Conservation (phyloP, 257 asterid genomes). For the Forsythia viridissima region DNA sequence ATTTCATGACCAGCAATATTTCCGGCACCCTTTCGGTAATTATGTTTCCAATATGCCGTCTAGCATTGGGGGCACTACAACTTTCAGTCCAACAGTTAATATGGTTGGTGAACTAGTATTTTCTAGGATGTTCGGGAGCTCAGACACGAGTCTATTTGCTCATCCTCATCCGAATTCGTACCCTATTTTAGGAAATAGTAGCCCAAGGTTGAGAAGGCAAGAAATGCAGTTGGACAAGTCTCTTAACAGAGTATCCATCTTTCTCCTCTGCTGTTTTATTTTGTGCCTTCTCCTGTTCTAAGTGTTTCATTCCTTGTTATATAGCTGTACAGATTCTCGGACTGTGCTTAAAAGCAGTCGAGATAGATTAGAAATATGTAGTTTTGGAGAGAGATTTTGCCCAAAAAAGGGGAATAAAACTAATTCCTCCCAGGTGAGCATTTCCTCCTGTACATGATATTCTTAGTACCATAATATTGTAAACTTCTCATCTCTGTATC, state of each 20-base stretch:
- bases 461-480: not conserved
- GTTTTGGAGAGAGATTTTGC: slow-evolving; percentile 11
- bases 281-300: slow-evolving; percentile 80
- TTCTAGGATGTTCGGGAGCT: slow-evolving; percentile 64
- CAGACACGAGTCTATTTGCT: slow-evolving; percentile 52
- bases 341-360: slow-evolving; percentile 25
- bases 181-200: slow-evolving; percentile 40
- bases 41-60: slow-evolving; percentile 40
- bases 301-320: slow-evolving; percentile 26
- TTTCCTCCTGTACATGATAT: slow-evolving; percentile 7
- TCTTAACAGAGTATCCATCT: slow-evolving; percentile 67
- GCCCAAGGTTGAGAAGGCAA: slow-evolving; percentile 81
- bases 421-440: slow-evolving; percentile 5
- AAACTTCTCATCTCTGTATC: not conserved
- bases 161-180: slow-evolving; percentile 52
- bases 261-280: slow-evolving; percentile 66
- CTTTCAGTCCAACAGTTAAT: slow-evolving; percentile 63
- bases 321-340: slow-evolving; percentile 32
- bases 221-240: slow-evolving; percentile 73
- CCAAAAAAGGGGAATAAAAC: not conserved
- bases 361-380: slow-evolving; percentile 28
- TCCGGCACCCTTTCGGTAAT: slow-evolving; percentile 40
- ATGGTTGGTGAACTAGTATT: slow-evolving; percentile 82
- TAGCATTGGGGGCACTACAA: slow-evolving; percentile 39
- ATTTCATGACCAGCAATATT: slow-evolving; percentile 37